Evolutionary conservation across 2,329 filamentous ascomycete species (phyloP), one percentile per base, ranked within the genome.

Genomic region (Neophaeococcomyces aloes): DNA sequence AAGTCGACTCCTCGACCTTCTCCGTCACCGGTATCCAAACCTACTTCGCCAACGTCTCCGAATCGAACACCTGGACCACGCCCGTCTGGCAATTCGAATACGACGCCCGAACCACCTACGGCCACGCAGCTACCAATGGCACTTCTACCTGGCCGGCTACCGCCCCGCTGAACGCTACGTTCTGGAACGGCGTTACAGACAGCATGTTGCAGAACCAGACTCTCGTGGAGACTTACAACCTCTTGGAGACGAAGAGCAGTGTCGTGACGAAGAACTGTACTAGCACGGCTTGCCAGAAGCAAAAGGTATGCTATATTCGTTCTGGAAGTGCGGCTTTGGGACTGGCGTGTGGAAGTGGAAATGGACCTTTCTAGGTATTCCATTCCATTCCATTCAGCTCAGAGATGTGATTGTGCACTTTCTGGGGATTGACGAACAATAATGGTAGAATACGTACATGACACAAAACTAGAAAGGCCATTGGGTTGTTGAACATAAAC

Each of bases 81-180:
- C 56, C 56, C 7, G 46, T 50, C 19, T 60, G 57, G 57, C 36
- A 59, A 41, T 55, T 55, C 10, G 57, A 59, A 21, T 60, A 60
- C 37, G 52, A 56, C 34, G 46, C 55, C 3, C 48, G 56, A 8
- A 23, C 48, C 7, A 47, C 46, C 1, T 60, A 59, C 30, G 33
- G 38, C 10, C 14, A 11, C 27, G 10, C 15, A n/a, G 8, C 10
- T 2, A 34, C 44, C 25, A 48, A 52, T 21, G 39, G 46, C 13
- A 49, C 23, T 10, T 44, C 49, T 2, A 42, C 40, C 3, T 56
- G 51, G 55, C 53, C 55, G 4, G n/a, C 41, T 2, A 49, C 29
- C 10, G 46, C 51, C 3, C 57, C 57, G 3, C 38, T 60, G 3
- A 57, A 58, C 32, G 56, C 53, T 2, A 51, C 54, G 1, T 60